Evolutionary conservation across 2,329 filamentous ascomycete species (phyloP).

Genomic region (Microdochium trichocladiopsis): DNA sequence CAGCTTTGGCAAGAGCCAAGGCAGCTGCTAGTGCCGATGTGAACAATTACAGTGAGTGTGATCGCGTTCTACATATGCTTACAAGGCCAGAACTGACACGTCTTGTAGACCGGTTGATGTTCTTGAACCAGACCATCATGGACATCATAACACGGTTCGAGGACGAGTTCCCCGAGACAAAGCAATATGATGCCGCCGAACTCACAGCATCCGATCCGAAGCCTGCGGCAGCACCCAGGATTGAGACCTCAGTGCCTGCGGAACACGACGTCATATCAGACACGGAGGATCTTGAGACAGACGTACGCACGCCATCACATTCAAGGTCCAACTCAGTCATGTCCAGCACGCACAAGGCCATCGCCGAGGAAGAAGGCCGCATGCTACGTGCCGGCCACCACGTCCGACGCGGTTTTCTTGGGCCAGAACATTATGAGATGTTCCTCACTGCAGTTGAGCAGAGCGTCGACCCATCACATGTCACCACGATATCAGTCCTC

Average conservation of each 20-base stretch:
- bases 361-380: conserved; percentile 51
- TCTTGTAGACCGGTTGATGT: conserved; percentile 62
- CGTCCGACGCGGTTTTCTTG: conserved; percentile 46
- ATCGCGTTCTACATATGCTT: neutral
- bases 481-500: conserved; percentile 50
- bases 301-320: conserved; percentile 32
- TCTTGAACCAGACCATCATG: conserved; percentile 81
- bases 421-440: conserved; percentile 42
- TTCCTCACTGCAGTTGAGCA: conserved; percentile 43
- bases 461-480: conserved; percentile 40
- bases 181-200: conserved; percentile 30
- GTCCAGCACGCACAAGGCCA: conserved; percentile 39
- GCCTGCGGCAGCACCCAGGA: conserved; percentile 12
- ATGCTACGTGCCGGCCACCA: conserved; percentile 48
- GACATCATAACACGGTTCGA: conserved; percentile 95
- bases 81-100: conserved; percentile 14
- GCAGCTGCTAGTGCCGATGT: conserved; percentile 63
- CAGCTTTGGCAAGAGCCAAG: conserved; percentile 69
- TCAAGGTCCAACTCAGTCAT: conserved; percentile 47
- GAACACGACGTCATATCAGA: conserved; percentile 36
- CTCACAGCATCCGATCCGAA: conserved; percentile 14
- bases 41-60: conserved; percentile 62
- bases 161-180: conserved; percentile 89
- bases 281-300: conserved; percentile 37
- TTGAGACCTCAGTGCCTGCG: conserved; percentile 20